phyloP scores from a whole-genome alignment of 441 rosid species.

The Macaranga tanarius region DNA sequence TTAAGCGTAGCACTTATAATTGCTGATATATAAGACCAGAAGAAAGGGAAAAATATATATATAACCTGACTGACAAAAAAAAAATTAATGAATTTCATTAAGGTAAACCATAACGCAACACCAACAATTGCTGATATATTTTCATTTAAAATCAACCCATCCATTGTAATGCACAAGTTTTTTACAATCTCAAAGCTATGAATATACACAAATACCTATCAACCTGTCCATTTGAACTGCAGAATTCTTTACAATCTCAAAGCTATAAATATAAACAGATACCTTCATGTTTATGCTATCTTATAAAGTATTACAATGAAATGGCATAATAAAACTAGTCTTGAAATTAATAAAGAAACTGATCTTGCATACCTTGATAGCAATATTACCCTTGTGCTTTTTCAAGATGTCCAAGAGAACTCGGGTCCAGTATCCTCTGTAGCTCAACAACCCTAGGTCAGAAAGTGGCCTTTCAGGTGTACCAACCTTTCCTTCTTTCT shows the following conservation, averaged over 20 bases:
- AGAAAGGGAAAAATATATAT: not conserved
- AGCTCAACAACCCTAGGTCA: conserved; percentile 91
- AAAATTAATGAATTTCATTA: too few species aligned
- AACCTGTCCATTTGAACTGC: not conserved
- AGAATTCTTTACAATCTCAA: too few species aligned
- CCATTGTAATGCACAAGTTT: not conserved
- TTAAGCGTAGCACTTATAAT: too few species aligned
- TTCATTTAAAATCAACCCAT: not conserved
- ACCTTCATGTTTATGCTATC: too few species aligned
- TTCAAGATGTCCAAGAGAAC: conserved; percentile 92
- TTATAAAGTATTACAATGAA: not conserved
- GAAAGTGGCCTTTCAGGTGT: conserved; percentile 99
- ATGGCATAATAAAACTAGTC: not conserved
- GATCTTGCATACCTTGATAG: conserved; percentile 68
- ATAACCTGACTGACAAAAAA: not conserved
- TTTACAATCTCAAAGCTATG: not conserved
- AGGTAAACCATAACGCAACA: not conserved
- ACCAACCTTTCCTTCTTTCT: conserved; percentile 98
- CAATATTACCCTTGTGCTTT: conserved; percentile 95
- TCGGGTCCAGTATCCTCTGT: conserved; percentile 98
- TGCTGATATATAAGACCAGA: not conserved
- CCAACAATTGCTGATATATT: not conserved
- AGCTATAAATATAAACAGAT: too few species aligned
- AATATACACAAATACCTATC: not conserved
- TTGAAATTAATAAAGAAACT: conserved; percentile 3